Conservation (phyloP, 1,284 basidiomycete genomes). For the Schizophyllum commune region DNA sequence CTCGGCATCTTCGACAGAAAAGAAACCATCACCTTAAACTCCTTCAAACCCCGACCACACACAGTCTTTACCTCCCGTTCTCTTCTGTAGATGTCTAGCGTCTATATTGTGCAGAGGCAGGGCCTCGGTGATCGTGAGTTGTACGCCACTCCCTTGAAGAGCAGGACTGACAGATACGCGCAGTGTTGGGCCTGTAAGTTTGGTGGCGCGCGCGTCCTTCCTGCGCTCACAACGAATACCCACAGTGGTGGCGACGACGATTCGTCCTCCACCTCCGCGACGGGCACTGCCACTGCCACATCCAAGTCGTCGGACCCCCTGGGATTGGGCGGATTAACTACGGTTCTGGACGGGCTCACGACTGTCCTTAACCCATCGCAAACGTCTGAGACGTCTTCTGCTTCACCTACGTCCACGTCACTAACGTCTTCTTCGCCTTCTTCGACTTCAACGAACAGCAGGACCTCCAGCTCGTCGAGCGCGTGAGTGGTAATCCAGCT, state of each 20-base stretch:
- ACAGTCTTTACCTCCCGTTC: not conserved
- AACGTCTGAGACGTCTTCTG: conserved; percentile 6
- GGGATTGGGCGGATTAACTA: not conserved
- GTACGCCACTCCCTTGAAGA: not conserved
- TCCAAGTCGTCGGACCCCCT: not conserved
- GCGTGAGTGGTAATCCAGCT: not conserved
- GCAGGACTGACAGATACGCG: not conserved
- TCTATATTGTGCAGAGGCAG: not conserved
- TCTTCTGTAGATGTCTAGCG: not conserved
- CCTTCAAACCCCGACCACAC: not conserved
- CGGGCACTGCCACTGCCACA: conserved; percentile 16
- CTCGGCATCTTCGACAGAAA: not conserved
- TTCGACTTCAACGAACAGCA: not conserved
- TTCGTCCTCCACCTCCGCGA: conserved; percentile 4
- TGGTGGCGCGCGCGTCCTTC: not conserved
- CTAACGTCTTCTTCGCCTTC: conserved; percentile 3
- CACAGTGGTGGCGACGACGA: not conserved
- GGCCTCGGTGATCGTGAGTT: not conserved
- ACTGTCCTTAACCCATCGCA: not conserved
- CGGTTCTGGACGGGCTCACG: not conserved
- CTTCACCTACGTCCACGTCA: conserved; percentile 12
- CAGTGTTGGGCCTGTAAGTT: not conserved
- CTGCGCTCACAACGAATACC: not conserved
- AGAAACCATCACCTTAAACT: not conserved
- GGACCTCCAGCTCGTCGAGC: not conserved